Percentiles rank a stretch among this genome's conserved stretches.
Evolutionary conservation across 345 rosid genomes (phyloP).

Genomic region (Bruguiera sexangula): DNA sequence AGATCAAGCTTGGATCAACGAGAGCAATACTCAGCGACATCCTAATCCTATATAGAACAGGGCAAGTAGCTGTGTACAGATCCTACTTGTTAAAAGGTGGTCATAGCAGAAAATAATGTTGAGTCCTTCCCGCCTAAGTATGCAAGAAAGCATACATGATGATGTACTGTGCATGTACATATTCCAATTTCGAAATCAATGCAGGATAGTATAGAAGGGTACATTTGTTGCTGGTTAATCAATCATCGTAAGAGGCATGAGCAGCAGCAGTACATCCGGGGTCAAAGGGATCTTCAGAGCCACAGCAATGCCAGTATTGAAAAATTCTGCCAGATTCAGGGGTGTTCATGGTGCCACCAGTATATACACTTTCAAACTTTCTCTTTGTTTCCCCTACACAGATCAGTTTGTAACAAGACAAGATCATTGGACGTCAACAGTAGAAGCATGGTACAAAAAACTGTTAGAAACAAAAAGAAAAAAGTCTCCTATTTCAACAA

Average conservation of each 20-base stretch:
- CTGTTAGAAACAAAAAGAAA: not conserved
- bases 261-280: constrained; percentile 85
- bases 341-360: constrained; percentile 80
- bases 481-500: constrained; percentile 5
- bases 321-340: constrained; percentile 66
- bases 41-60: too few relatives aligned
- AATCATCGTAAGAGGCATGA: constrained; percentile 79
- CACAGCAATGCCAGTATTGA: constrained; percentile 96
- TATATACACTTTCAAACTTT: constrained; percentile 82
- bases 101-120: too few relatives aligned
- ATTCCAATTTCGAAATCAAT: too few relatives aligned
- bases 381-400: constrained; percentile 84
- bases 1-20: not conserved
- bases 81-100: too few relatives aligned
- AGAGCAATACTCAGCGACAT: too few relatives aligned
- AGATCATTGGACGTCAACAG: not conserved
- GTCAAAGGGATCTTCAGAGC: constrained; percentile 84
- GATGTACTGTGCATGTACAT: too few relatives aligned
- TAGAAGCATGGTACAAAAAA: not conserved
- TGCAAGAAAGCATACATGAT: too few relatives aligned
- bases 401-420: not conserved
- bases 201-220: not conserved
- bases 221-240: constrained; percentile 15
- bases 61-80: too few relatives aligned
- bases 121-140: too few relatives aligned